Base-by-base conservation (phyloP, 2,329 filamentous ascomycete species). In the Pseudogymnoascus sp. region DNA sequence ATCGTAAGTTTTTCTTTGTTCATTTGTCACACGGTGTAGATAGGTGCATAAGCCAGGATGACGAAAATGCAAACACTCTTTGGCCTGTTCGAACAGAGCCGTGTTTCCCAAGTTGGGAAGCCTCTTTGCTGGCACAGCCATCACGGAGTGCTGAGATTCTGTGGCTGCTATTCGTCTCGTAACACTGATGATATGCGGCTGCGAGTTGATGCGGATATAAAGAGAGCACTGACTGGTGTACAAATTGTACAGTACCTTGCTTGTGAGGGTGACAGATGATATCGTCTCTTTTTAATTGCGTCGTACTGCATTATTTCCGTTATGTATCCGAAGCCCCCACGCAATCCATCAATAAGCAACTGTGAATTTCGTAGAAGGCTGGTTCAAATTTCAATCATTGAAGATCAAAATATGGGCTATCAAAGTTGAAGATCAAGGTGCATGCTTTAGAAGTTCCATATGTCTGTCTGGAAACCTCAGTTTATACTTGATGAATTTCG, bases 61-160 rank as follows among this genome's bases (percentile, higher is more conserved):
- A 57, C 29, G 51, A 57, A 57, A 57, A 57, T 57, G 26, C n/a
- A 34, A 18, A 57, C 29, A 34, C 51, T 57, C 51, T 57, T 57
- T 21, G 51, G n/a, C 51, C n/a, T 57, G 51, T 34, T 57, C 29
- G 29, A 57, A 16, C 51, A 21, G 29, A 57, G 51, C 51, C 51
- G 51, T 34, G 51, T 57, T n/a, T 34, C 51, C 51, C 51, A 57
- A 57, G 51, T 34, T 57, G 51, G 51, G 51, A 57, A 57, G n/a
- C 51, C 51, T 57, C 51, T 57, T 34, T 34, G 51, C 51, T 34
- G n/a, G 51, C 51, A 34, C 8, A 18, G 29, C 16, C 29, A 57
- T 34, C 16, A 57, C 51, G 5, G 51, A 34, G 51, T 57, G 51
- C 51, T 14, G 29, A 57, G 26, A 57, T 57, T 21, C 51, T 34